Evolutionary conservation across 495 filamentous ascomycete genomes (phyloP), one percentile per base, ranked within the genome.

Genomic region (Penicillium cinerascens): DNA sequence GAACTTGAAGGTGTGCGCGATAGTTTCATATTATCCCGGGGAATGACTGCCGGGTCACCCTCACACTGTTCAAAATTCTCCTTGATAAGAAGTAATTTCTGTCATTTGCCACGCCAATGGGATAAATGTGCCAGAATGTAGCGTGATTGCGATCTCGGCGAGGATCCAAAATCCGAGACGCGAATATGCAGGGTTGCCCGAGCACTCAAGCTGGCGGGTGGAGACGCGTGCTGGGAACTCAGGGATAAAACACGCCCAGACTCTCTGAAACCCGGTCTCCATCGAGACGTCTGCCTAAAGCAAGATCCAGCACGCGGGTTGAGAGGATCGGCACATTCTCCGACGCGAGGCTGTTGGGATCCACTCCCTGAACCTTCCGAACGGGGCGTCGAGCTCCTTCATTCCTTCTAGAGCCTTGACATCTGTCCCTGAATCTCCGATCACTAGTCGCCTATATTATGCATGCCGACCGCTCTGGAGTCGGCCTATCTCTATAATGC

Each of bases 401-500:
- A 65, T 65, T 60, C 59, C 48, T 58, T 35, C 36, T 42, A 50
- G 42, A 48, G 51, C 44, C 39, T 42, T 21, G n/a, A 43, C 11
- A 17, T 21, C 37, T 44, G 40, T 16, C 27, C 40, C 25, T 49
- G 15, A 22, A 23, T 22, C 18, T 8, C 7, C 13, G 15, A 6
- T 23, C 20, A 1, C 13, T 25, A 35, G 18, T 15, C 6, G 22
- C 22, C 29, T 11, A 33, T 33, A 11, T 33, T 10, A 33, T 11
- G 11, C 29, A 33, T 13, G 11, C 29, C 11, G 29, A 33, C 29
- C 11, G 11, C 11, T 33, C 11, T 33, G 37, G 7, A 39, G 7
- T 39, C 2, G 6, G 13, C 13, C 16, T 13, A 3, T n/a, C 3
- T 38, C n/a, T 2, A 18, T 5, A 10, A 18, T 39, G 37, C 37